phyloP scores from a whole-genome alignment of 805 yeast species.

The Starmerella asiatica region DNA sequence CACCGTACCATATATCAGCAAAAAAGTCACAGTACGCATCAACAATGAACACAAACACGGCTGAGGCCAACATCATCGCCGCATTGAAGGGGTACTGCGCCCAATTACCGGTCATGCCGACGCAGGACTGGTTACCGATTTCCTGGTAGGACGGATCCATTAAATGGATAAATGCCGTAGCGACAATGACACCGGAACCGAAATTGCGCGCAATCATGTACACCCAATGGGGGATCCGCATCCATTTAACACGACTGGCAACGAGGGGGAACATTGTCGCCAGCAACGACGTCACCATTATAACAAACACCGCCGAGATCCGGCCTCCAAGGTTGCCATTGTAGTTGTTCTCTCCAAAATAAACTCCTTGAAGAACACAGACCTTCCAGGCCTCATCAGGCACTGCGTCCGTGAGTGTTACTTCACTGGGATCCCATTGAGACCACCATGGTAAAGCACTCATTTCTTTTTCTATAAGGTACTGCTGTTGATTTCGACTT shows the following conservation, averaged over 20 bases:
- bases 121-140: slow-evolving; percentile 29
- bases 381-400: slow-evolving; percentile 30
- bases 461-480: background rate
- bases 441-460: slow-evolving; percentile 14
- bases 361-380: slow-evolving; percentile 33
- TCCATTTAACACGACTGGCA: slow-evolving; percentile 19
- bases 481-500: too few species aligned
- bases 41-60: slow-evolving; percentile 35
- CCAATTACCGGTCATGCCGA: slow-evolving; percentile 35
- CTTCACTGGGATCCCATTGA: slow-evolving; percentile 25
- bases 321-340: slow-evolving; percentile 36
- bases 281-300: slow-evolving; percentile 36
- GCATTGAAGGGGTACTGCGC: slow-evolving; percentile 44
- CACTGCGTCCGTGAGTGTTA: slow-evolving; percentile 25
- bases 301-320: slow-evolving; percentile 48
- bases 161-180: slow-evolving; percentile 62
- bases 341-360: slow-evolving; percentile 31
- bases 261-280: slow-evolving; percentile 35
- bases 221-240: slow-evolving; percentile 24
- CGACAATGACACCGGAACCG: slow-evolving; percentile 66
- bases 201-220: slow-evolving; percentile 34
- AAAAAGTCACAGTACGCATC: slow-evolving; percentile 37
- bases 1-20: slow-evolving; percentile 24
- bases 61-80: slow-evolving; percentile 38
- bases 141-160: slow-evolving; percentile 31